Base-by-base conservation (phyloP, 2,329 filamentous ascomycete species). In the Dothideomycetidae sp. region DNA sequence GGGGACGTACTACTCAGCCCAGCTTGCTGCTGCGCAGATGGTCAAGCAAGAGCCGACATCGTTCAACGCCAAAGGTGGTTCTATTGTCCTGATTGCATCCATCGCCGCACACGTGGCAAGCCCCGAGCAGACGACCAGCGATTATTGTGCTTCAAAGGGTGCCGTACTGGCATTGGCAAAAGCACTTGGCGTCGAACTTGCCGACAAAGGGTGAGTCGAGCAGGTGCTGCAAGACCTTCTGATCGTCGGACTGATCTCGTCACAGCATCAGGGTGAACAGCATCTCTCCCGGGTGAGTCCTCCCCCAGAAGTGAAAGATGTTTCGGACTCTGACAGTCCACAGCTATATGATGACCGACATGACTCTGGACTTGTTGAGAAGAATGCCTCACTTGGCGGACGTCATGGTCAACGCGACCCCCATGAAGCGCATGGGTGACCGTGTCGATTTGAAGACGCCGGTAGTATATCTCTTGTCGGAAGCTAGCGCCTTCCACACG, bases 401-500 rank as follows among this genome's bases (percentile, higher is more conserved):
- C 1, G 53, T 61, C 19, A 58, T 61, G 52, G 53, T 50, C n/a
- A 53, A 50, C 17, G 57, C 58, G 44, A 55, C 56, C 3, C 60
- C 59, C 3, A 61, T 60, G 57, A 46, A 49, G 10, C 47, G 56
- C 11, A 58, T 61, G 43, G 58, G 53, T 15, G 55, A 58, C 32
- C 49, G 55, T 3, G 50, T 54, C 7, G 61, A 63, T 43, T 48
- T 63, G 7, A 59, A 60, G 39, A 55, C 51, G 4, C 50, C 54
- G 1, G 53, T 54, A 39, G 60, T 62, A 1, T 61, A 57, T 42
- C 46, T 61, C 5, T 45, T 61, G 3, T 56, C 51, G 5, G 51
- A 60, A 36, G 58, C 59, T 4, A 55, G 52, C 32, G 53, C 56
- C 2, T 62, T 61, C 37, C 53, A 53, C 28, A 63, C 57, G 2